Base-by-base conservation (phyloP, 2,329 filamentous ascomycete species). In the Aspergillus sp. region DNA sequence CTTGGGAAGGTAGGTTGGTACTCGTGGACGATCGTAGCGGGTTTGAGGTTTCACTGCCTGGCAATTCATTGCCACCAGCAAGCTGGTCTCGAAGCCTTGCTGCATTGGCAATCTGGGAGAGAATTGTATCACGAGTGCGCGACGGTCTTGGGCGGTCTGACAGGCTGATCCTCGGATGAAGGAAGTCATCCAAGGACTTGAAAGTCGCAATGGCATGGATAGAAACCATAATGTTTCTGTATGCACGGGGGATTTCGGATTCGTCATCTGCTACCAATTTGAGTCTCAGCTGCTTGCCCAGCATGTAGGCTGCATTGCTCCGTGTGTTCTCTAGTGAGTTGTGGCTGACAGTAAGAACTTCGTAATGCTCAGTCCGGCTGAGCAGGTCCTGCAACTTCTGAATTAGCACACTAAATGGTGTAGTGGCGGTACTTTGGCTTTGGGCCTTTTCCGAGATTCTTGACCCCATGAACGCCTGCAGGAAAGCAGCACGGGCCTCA, bases 201-300 rank as follows among this genome's bases (percentile, higher is more conserved):
- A 98, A 97, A 0, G 90, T 97, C 2, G 93, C 91, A 59, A 98
- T 97, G 11, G 93, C 93, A 64, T 98, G 93, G 45, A 98, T 98
- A 0, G 90, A 95, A 1, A 98, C 93, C 86, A 96, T 96, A 50
- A 98, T 94, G 54, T 91, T 95, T 19, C 88, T 81, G 62, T 95
- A 97, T 0, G 85, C 77, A 31, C 83, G 79, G 12, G 93, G 93
- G 47, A 98, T 93, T 39, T 93, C 88, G 1, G 90, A 91, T 37
- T 90, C 85, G 2, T 68, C 90, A 53, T 95, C 90, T 1, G 93
- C 91, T 32, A 90, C 80, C 30, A 98, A 76, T 56, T 89, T 90
- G 36, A 98, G 78, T 30, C 91, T 82, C 30, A 98, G 85, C 60
- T 98, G 93, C 65, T 97, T 97, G 5, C 90, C 90, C 5, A 98